phyloP scores from a whole-genome alignment of 345 rosid species.

The Turritis glabra region DNA sequence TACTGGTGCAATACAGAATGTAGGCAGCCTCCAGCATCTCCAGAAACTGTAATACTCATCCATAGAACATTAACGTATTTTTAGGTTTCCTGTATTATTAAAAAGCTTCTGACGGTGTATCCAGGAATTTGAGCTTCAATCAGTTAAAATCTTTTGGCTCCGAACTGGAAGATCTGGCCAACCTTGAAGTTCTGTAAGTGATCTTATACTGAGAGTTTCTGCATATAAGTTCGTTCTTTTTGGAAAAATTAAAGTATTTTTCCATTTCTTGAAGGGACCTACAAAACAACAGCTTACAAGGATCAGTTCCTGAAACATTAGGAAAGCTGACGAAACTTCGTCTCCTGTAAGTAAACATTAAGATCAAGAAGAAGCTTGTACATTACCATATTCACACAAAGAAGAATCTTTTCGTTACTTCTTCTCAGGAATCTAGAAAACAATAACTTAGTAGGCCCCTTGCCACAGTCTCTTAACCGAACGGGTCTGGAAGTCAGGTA shows the following conservation, averaged over 20 bases:
- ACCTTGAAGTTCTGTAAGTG: slow-evolving; percentile 84
- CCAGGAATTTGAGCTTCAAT: slow-evolving; percentile 92
- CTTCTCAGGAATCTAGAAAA: slow-evolving; percentile 76
- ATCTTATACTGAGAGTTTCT: slow-evolving; percentile 7
- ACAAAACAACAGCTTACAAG: slow-evolving; percentile 76
- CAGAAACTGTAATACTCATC: slow-evolving; percentile 61
- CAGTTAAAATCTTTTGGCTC: slow-evolving; percentile 68
- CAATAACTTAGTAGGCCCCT: slow-evolving; percentile 70
- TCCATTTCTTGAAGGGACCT: slow-evolving; percentile 59
- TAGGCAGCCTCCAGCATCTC: slow-evolving; percentile 78
- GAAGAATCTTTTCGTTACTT: not conserved
- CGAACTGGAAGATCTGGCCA: slow-evolving; percentile 56
- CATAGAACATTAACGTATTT: not conserved
- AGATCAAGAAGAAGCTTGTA: slow-evolving; percentile 9
- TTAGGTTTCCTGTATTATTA: slow-evolving; percentile 5
- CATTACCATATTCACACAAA: slow-evolving; percentile 3
- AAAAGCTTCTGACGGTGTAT: slow-evolving; percentile 16
- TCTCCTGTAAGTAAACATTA: slow-evolving; percentile 58
- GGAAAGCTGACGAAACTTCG: slow-evolving; percentile 72
- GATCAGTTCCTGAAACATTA: slow-evolving; percentile 68
- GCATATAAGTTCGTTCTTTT: not conserved
- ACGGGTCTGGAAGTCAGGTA: slow-evolving; percentile 77
- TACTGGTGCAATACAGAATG: slow-evolving; percentile 73
- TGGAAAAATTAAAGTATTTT: not conserved
- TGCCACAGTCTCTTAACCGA: slow-evolving; percentile 72